Evolutionary conservation across 768 basidiomycete genomes (phyloP).

Genomic region (Saitozyma sp.): DNA sequence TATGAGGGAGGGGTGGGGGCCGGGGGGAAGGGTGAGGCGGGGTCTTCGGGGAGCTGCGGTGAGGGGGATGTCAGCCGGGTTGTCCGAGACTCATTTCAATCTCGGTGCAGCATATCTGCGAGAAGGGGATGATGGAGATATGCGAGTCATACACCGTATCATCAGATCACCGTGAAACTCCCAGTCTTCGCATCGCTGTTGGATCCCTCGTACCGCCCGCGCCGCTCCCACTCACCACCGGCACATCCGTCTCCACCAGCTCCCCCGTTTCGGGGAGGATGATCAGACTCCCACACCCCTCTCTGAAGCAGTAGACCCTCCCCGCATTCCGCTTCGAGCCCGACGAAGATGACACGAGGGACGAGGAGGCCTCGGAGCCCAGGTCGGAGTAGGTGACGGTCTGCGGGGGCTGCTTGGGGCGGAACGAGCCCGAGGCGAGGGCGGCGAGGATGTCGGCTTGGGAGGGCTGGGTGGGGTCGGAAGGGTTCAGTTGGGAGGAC

Average conservation of each 20-base stretch:
- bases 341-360: background rate
- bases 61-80: background rate
- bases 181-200: no score
- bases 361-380: background rate
- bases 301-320: slow-evolving; percentile 47
- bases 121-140: background rate
- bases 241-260: slow-evolving; percentile 23
- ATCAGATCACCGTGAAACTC: no score
- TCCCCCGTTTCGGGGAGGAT: slow-evolving; percentile 36
- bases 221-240: slow-evolving; percentile 26
- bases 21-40: slow-evolving; percentile 34
- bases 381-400: background rate
- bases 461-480: slow-evolving; percentile 23
- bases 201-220: no score
- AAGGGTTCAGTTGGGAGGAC: no score
- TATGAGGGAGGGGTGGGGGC: background rate
- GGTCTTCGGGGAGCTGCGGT: slow-evolving; percentile 36
- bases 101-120: background rate
- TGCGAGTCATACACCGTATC: no score
- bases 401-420: background rate
- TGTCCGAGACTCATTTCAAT: background rate
- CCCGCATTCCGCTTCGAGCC: slow-evolving; percentile 17
- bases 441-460: slow-evolving; percentile 48
- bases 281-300: slow-evolving; percentile 49
- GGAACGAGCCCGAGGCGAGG: slow-evolving; percentile 11